Base-by-base conservation (phyloP, 768 basidiomycete genomes). In the Russula abietina region DNA sequence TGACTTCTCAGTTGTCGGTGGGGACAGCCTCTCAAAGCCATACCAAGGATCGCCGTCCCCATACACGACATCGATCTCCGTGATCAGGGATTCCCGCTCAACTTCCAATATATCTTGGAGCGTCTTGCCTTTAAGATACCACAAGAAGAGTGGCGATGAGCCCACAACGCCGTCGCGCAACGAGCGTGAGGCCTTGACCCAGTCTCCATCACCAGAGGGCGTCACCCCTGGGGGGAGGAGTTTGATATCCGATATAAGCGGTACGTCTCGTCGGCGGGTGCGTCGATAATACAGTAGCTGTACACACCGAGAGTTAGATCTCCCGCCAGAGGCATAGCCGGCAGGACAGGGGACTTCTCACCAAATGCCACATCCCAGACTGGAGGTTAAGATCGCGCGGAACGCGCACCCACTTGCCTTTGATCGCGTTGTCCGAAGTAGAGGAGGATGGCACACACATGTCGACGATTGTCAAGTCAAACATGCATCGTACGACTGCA, bases 401-500 rank as follows among this genome's bases (percentile, higher is more conserved):
- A 14, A 99, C 87, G 16, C 89, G 83, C 2, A 96, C 92, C 96
- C 96, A 99, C 68, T 87, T 90, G 0, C 89, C 89, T 67, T 81
- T 85, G 68, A 85, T 81, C 6, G 87, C 85, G 70, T 93, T 89
- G 53, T 87, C 73, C 70, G 91, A 88, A 12, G 78, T 76, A 1
- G 85, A 91, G 1, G 87, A 81, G 1, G 78, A 72, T 0, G 94
- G 94, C 0, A 74, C 73, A 71, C 94, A 98, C 12, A 89, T 65
- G 28, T 83, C 80, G 0, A 79, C 76, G 43, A 85, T 73, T 2
- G 72, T 75, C 2, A 91, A 86, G 32, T 87, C 77, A 45, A 91
- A 72, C 53, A 86, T 74, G 69, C 93, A 97, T 22, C 80, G 76
- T 1, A 79, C 79, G 58, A 93, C 77, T 0, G 83, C 77, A 30